Conservation (phyloP, 306 rosid genomes). For the Datisca glomerata region DNA sequence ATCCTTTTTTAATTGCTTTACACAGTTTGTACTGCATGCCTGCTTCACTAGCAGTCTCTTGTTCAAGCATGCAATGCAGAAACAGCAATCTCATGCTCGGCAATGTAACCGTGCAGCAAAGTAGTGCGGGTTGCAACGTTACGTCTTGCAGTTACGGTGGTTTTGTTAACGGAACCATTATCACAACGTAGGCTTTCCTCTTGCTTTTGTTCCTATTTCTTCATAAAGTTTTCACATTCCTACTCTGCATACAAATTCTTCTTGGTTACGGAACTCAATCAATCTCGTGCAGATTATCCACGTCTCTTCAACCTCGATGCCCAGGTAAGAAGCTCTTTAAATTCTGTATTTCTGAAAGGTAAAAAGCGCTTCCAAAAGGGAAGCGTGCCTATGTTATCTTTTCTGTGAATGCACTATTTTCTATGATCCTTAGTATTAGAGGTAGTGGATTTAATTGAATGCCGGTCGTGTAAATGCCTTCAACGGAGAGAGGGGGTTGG, state of each 20-base stretch:
- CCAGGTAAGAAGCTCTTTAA: constrained; percentile 45
- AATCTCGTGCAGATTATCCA: constrained; percentile 42
- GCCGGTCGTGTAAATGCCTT: not conserved
- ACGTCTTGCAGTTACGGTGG: constrained; percentile 80
- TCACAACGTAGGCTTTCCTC: constrained; percentile 43
- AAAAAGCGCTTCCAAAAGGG: not conserved
- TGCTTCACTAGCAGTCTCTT: constrained; percentile 85
- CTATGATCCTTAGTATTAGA: not conserved
- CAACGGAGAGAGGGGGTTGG: not conserved
- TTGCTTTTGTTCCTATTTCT: not conserved
- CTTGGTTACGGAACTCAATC: constrained; percentile 11
- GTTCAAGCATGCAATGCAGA: constrained; percentile 96
- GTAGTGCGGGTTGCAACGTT: constrained; percentile 83
- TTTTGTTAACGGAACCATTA: constrained; percentile 63
- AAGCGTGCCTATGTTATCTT: no score
- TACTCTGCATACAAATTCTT: not conserved
- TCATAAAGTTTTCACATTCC: not conserved
- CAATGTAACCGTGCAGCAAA: constrained; percentile 61
- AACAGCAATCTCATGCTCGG: constrained; percentile 86
- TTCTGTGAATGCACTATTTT: no score
- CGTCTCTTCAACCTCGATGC: constrained; percentile 87
- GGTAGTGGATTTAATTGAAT: not conserved
- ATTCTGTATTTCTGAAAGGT: not conserved
- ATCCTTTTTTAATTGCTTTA: no score
- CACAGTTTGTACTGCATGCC: constrained; percentile 93